Conservation (phyloP, 73 alveolate genomes). For the Blepharisma stoltei region DNA sequence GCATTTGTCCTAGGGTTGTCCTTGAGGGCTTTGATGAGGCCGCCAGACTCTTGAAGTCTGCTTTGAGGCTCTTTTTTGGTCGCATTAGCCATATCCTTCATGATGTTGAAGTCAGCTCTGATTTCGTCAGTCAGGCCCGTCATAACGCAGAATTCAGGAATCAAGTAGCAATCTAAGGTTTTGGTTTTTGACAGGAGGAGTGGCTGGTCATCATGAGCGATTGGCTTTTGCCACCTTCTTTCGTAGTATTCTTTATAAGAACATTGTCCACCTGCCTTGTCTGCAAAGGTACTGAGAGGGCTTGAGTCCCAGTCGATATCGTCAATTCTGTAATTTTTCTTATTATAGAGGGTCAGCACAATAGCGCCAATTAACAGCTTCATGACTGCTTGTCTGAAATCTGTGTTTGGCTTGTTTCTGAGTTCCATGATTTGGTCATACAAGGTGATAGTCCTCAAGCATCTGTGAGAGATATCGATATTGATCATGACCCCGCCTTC, state of each 20-base stretch:
- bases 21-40: constrained; percentile 63
- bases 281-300: constrained; percentile 15
- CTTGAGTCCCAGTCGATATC: constrained; percentile 18
- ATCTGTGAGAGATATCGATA: constrained; percentile 20
- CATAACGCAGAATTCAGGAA: constrained; percentile 77
- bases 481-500: constrained; percentile 12
- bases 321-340: constrained; percentile 8
- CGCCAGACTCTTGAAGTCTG: constrained; percentile 77
- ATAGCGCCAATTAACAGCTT: constrained; percentile 60
- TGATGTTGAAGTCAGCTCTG: constrained; percentile 64
- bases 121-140: constrained; percentile 83
- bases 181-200: constrained; percentile 39
- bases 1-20: constrained; percentile 57
- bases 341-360: constrained; percentile 68
- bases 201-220: constrained; percentile 60
- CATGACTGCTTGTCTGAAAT: not conserved
- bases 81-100: constrained; percentile 68
- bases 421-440: not conserved
- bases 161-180: constrained; percentile 40
- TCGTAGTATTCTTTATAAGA: constrained; percentile 59
- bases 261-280: constrained; percentile 51
- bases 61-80: constrained; percentile 77
- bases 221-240: constrained; percentile 53
- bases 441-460: constrained; percentile 21
- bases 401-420: constrained; percentile 5